phyloP scores from a whole-genome alignment of 495 filamentous ascomycete genomes.

The Penicillium macrosclerotiorum region DNA sequence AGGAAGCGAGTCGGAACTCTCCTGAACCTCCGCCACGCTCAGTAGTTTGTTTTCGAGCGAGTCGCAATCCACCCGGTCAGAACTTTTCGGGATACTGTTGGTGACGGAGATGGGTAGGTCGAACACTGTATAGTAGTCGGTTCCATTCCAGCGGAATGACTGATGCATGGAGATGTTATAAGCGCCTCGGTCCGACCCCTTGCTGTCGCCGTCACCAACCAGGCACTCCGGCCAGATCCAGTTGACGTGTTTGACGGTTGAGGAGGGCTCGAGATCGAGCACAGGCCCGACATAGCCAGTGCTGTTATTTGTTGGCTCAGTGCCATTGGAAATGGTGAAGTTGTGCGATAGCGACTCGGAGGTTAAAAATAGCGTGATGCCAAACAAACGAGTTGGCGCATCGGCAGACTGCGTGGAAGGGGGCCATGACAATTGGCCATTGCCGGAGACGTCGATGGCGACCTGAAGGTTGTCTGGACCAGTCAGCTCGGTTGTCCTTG shows the following conservation, averaged over 20 bases:
- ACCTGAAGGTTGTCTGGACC: conserved; percentile 58
- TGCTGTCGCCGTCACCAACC: conserved; percentile 38
- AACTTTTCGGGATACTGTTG: conserved; percentile 50
- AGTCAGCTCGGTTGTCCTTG: neutral
- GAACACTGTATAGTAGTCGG: conserved; percentile 65
- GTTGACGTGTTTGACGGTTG: conserved; percentile 68
- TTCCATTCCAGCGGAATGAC: conserved; percentile 60
- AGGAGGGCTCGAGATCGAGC: conserved; percentile 57
- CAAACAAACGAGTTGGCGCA: conserved; percentile 52
- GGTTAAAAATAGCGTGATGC: conserved; percentile 65
- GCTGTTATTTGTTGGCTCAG: conserved; percentile 38
- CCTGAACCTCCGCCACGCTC: conserved; percentile 6
- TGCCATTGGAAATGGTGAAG: conserved; percentile 68
- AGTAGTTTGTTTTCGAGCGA: conserved; percentile 19
- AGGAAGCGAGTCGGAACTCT: conserved; percentile 18
- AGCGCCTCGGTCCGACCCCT: conserved; percentile 29
- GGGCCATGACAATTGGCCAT: conserved; percentile 60
- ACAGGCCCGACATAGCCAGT: conserved; percentile 57
- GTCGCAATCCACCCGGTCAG: conserved; percentile 16
- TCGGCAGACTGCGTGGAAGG: conserved; percentile 39
- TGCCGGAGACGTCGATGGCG: conserved; percentile 62
- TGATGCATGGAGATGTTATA: conserved; percentile 67
- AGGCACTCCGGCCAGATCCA: conserved; percentile 67
- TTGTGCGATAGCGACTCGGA: conserved; percentile 58
- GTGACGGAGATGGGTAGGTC: conserved; percentile 64